phyloP scores from a whole-genome alignment of 257 asterid genomes.

The Fraxinus pennsylvanica region DNA sequence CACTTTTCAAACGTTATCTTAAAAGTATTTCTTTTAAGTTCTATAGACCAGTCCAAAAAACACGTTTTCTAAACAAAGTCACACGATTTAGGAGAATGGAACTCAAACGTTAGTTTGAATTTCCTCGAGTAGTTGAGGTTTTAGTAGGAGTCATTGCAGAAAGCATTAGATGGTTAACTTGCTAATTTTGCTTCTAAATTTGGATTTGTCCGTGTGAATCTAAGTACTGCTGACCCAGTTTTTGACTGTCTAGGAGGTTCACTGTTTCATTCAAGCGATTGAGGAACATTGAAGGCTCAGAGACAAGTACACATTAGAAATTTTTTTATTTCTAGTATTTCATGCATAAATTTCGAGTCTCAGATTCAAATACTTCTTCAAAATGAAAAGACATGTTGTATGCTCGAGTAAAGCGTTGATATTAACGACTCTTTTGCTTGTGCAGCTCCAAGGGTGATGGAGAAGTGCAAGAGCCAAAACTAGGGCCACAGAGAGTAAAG shows the following conservation, averaged over 20 bases:
- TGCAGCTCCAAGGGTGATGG: background rate
- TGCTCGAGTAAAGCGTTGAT: background rate
- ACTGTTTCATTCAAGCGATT: background rate
- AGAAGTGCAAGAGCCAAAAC: conserved; percentile 27
- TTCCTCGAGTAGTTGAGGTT: too few relatives aligned
- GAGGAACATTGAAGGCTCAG: background rate
- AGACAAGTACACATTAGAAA: background rate
- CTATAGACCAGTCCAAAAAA: too few relatives aligned
- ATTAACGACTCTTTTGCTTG: background rate
- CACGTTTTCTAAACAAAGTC: too few relatives aligned
- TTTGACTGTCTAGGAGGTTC: background rate
- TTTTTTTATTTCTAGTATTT: background rate
- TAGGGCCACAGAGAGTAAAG: conserved; percentile 18
- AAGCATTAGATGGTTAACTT: too few relatives aligned
- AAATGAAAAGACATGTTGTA: background rate
- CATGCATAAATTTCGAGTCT: background rate
- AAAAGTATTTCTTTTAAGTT: too few relatives aligned
- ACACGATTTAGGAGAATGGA: too few relatives aligned
- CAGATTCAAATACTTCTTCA: background rate
- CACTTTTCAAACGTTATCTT: too few relatives aligned
- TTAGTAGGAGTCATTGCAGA: too few relatives aligned
- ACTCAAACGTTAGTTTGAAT: too few relatives aligned
- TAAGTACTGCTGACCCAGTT: background rate
- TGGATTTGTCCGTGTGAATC: background rate
- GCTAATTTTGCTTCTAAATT: background rate